Conservation (phyloP, 2,329 filamentous ascomycete species). For the Helicocarpus griseus region DNA sequence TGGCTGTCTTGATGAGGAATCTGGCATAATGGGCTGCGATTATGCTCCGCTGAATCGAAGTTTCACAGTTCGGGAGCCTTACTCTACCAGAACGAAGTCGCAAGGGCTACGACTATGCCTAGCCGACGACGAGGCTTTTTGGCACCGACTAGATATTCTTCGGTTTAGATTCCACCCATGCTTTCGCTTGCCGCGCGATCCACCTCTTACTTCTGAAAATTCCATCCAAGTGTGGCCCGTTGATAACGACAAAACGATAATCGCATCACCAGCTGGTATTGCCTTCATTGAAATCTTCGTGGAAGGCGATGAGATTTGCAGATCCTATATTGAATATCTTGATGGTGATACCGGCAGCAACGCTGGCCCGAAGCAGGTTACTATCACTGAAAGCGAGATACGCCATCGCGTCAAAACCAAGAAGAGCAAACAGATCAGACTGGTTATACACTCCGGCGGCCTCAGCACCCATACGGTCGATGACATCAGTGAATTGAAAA, state of each 20-base stretch:
- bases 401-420: conserved; percentile 60
- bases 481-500: conserved; percentile 62
- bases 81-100: conserved; percentile 74
- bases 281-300: conserved; percentile 75
- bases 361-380: conserved; percentile 59
- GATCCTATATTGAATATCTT: conserved; percentile 70
- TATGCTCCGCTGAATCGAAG: conserved; percentile 76
- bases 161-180: conserved; percentile 85
- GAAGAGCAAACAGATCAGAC: conserved; percentile 54
- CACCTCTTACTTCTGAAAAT: conserved; percentile 52
- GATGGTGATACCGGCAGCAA: conserved; percentile 48
- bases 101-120: conserved; percentile 65
- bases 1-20: conserved; percentile 81
- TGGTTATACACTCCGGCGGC: conserved; percentile 67
- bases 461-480: conserved; percentile 65
- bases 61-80: conserved; percentile 73
- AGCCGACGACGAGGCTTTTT: conserved; percentile 73
- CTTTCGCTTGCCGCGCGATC: conserved; percentile 74
- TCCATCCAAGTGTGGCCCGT: conserved; percentile 81
- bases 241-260: conserved; percentile 63
- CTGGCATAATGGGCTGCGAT: conserved; percentile 84
- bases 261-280: conserved; percentile 72
- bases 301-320: conserved; percentile 73
- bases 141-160: conserved; percentile 82
- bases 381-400: conserved; percentile 65